Base-by-base conservation (phyloP, 306 rosid species). In the Lathyrus oleraceus region DNA sequence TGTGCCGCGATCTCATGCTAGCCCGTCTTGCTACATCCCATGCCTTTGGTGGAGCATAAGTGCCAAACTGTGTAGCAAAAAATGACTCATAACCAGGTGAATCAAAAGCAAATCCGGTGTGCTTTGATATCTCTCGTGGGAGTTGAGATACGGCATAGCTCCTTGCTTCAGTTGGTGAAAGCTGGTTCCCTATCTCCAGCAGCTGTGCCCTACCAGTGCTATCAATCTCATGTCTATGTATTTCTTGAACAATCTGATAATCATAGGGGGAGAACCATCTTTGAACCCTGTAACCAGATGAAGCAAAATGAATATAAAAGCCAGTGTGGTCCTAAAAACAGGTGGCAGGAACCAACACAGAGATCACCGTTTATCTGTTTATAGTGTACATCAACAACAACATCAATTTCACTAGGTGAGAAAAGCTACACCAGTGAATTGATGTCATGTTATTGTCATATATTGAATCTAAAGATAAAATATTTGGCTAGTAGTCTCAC, bases 11-110 rank as follows among this genome's bases (percentile, higher is more conserved):
- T 79, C 42, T 87, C 83, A 86, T 79, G 84, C 98, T 90, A 79
- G 98, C 97, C 80, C 98, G 81, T 70, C 90, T 86, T 35, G 98
- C 98, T 77, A 94, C 98, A 70, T 94, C 98, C 98, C 98, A 94
- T 30, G 97, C 90, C 69, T 87, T 94, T 53, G 90, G 98, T 30
- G 98, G 97, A 30, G 89, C 85, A 73, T 80, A 74, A 11, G 87
- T 70, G 49, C 98, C 97, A 2, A 76, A 83, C 85, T 90, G 98
- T 57, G 96, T 70, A 8, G 97, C 97, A 4, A 94, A 94, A 73
- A 90, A 94, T 2, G 98, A 94, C 79, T 94, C 97, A 1, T 90
- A 94, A 72, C 98, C 91, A 9, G 97, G 97, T 49, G 96, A 93
- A 73, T 94, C 97, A 21, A 94, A 93, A 64, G 97, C 98, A 77